A percentile compares a stretch with the other conserved stretches of the same genome.
Conservation (phyloP, 805 yeast species). For the Suhomyces pyralidae region DNA sequence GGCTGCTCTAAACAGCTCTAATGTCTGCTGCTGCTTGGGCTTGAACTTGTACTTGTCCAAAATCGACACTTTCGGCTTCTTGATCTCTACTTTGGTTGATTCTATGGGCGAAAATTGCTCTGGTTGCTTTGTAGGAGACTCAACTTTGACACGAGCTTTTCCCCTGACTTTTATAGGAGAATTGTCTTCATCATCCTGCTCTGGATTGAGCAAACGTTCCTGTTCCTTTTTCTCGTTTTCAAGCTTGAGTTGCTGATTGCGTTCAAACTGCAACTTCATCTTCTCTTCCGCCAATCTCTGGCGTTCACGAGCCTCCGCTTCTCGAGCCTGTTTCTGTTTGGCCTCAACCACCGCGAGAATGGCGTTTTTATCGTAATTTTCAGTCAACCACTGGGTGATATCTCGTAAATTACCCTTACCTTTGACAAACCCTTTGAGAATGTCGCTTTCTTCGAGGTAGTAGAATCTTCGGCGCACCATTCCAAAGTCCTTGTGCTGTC, state of each 20-base stretch:
- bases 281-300: conserved; percentile 8
- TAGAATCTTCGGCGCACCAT: conserved; percentile 33
- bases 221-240: conserved; percentile 8
- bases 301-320: conserved; percentile 10
- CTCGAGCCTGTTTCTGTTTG: conserved; percentile 11
- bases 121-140: background rate
- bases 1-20: conserved; percentile 22
- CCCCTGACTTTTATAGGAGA: conserved; percentile 36
- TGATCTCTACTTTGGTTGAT: conserved; percentile 40
- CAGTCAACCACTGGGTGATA: conserved; percentile 36
- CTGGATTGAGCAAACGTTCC: background rate
- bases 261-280: conserved; percentile 15
- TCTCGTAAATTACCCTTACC: conserved; percentile 43
- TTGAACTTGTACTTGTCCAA: conserved; percentile 39
- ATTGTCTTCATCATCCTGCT: conserved; percentile 30
- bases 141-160: conserved; percentile 26
- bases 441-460: conserved; percentile 39
- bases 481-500: conserved; percentile 39
- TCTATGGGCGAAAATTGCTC: conserved; percentile 16
- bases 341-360: conserved; percentile 19
- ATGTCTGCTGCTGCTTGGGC: conserved; percentile 30
- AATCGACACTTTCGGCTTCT: conserved; percentile 40
- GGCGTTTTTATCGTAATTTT: conserved; percentile 28
- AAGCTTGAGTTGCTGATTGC: background rate
- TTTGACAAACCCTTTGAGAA: conserved; percentile 41